Evolutionary conservation across 371 early-diverging fungal genomes (phyloP).

Genomic region (Syncephalastrum monosporum): DNA sequence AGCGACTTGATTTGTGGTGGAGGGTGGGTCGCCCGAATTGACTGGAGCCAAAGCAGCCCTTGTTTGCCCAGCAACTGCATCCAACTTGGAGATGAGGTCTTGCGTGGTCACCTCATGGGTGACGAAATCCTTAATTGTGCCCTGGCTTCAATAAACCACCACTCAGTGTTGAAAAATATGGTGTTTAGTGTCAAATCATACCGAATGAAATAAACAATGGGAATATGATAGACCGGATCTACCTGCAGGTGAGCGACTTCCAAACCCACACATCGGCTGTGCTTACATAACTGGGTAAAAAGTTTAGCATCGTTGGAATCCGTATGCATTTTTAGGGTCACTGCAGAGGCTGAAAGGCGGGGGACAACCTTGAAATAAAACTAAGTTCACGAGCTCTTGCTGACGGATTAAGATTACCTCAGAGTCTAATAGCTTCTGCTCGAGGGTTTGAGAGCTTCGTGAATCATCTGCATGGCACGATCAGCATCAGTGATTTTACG

Average conservation of each 20-base stretch:
- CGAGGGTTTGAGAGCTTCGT: slow-evolving; percentile 7
- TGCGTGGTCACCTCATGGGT: slow-evolving; percentile 10
- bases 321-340: slow-evolving; percentile 20
- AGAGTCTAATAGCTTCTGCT: slow-evolving; percentile 6
- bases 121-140: slow-evolving; percentile 22
- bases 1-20: not conserved
- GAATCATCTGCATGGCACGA: slow-evolving; percentile 10
- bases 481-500: not conserved
- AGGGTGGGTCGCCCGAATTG: not conserved
- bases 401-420: not conserved
- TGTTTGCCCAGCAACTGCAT: slow-evolving; percentile 9
- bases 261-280: not conserved
- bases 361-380: slow-evolving; percentile 10
- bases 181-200: not conserved
- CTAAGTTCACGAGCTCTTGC: not conserved
- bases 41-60: slow-evolving; percentile 5
- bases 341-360: slow-evolving; percentile 2
- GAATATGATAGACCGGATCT: slow-evolving; percentile 22
- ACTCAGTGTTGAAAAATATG: no score
- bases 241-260: not conserved
- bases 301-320: slow-evolving; percentile 23
- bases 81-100: slow-evolving; percentile 16
- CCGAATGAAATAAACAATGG: slow-evolving; percentile 23
- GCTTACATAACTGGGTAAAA: slow-evolving; percentile 28
- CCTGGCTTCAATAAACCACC: slow-evolving; percentile 6